A percentile compares a stretch with the other conserved stretches of the same genome.
phyloP scores from a whole-genome alignment of 2,329 filamentous ascomycete species.

The Septoria petroselini region DNA sequence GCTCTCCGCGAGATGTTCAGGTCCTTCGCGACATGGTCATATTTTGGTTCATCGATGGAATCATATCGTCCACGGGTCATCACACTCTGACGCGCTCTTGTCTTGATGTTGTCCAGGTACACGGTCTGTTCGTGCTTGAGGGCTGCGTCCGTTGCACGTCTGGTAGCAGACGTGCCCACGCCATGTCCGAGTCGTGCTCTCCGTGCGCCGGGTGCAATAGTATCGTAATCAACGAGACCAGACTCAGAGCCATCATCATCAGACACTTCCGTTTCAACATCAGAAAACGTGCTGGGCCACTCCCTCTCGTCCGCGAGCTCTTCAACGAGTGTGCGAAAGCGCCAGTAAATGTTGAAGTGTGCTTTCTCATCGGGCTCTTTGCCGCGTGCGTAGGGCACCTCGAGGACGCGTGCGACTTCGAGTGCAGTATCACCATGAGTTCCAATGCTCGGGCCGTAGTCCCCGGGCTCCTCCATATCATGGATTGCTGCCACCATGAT shows the following conservation, averaged over 20 bases:
- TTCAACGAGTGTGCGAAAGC: constrained; percentile 11
- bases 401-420: background rate
- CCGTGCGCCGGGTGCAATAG: background rate
- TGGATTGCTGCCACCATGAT: constrained; percentile 4
- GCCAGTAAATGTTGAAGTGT: constrained; percentile 22
- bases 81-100: no score
- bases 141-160: no score
- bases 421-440: background rate
- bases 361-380: constrained; percentile 1
- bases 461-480: background rate
- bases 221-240: background rate
- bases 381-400: background rate
- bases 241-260: background rate
- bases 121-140: background rate
- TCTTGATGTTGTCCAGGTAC: background rate
- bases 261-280: background rate
- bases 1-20: no score
- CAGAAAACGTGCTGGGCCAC: no score
- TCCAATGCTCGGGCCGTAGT: no score
- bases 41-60: no score
- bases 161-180: no score
- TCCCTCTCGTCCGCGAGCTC: background rate
- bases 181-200: no score
- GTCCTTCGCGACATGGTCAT: no score
- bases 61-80: no score